These are phyloP conservation scores for Sporothrix mexicana DNA, from an alignment of 2,329 filamentous ascomycete species.

Conservation along the genomic window DNA sequence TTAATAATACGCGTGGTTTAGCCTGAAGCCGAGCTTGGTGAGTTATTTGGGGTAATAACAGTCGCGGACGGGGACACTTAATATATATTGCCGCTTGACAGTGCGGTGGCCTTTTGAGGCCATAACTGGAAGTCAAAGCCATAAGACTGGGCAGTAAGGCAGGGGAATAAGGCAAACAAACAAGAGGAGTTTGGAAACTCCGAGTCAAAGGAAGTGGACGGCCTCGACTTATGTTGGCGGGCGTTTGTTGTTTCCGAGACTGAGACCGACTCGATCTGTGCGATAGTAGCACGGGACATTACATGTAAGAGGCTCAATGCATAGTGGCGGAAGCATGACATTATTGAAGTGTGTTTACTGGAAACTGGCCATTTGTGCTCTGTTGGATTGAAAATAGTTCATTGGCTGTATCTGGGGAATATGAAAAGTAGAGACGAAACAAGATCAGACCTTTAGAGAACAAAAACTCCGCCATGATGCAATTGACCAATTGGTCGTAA, in stretches of 20 bases:
- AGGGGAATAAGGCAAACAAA: background rate
- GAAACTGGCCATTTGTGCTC: background rate
- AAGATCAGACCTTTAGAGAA: too few species aligned
- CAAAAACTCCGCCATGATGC: too few species aligned
- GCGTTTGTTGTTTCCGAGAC: background rate
- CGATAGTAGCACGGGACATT: background rate
- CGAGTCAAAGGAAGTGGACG: background rate
- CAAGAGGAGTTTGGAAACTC: background rate
- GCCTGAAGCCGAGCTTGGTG: background rate
- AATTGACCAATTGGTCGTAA: too few species aligned
- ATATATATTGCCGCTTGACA: background rate
- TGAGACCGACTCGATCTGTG: background rate
- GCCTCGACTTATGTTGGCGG: background rate
- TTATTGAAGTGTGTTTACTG: background rate
- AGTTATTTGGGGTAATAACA: background rate
- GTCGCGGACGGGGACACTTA: background rate
- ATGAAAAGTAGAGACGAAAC: background rate
- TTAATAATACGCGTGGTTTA: background rate
- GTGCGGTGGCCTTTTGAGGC: background rate
- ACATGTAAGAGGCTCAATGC: background rate
- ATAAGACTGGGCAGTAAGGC: background rate
- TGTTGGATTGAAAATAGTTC: background rate
- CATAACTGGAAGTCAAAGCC: background rate
- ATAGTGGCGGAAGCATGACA: background rate
- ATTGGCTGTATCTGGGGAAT: conserved; percentile 27